Percentiles rank a stretch among this genome's conserved stretches.
These are phyloP conservation scores for Lentinula sp. DNA, from an alignment of 768 basidiomycete species.

Conservation along the genomic window DNA sequence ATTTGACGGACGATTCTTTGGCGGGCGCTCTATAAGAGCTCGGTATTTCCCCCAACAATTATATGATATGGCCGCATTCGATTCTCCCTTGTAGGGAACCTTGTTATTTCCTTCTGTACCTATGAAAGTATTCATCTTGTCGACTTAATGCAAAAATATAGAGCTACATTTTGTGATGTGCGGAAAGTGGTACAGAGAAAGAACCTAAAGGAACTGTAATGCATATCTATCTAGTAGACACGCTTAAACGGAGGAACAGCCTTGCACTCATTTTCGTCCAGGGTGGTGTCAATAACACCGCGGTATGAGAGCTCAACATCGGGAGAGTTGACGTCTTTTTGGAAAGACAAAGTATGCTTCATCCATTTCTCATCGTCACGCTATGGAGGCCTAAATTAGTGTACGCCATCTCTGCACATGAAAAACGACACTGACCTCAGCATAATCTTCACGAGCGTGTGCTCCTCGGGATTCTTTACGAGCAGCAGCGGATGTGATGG, in stretches of 20 bases:
- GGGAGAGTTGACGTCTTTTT: slow-evolving; percentile 66
- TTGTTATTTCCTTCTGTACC: background rate
- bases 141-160: slow-evolving; percentile 1
- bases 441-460: slow-evolving; percentile 96
- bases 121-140: background rate
- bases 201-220: no score
- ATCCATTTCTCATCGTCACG: slow-evolving; percentile 94
- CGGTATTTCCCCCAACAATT: slow-evolving; percentile 76
- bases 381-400: slow-evolving; percentile 25
- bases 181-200: background rate
- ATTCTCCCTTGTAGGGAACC: background rate
- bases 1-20: slow-evolving; percentile 90
- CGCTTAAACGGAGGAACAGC: slow-evolving; percentile 96
- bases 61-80: background rate
- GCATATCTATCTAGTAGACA: slow-evolving; percentile 55
- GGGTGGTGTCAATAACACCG: slow-evolving; percentile 73
- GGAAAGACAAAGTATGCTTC: slow-evolving; percentile 96
- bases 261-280: slow-evolving; percentile 97
- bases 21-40: slow-evolving; percentile 77
- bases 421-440: slow-evolving; percentile 55
- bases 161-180: background rate
- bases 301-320: slow-evolving; percentile 91
- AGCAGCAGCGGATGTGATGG: slow-evolving; percentile 87
- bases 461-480: slow-evolving; percentile 98
- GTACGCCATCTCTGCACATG: background rate